These are phyloP conservation scores for Penicillium crustosum DNA, from an alignment of 2,329 filamentous ascomycete species.

Conservation along the genomic window DNA sequence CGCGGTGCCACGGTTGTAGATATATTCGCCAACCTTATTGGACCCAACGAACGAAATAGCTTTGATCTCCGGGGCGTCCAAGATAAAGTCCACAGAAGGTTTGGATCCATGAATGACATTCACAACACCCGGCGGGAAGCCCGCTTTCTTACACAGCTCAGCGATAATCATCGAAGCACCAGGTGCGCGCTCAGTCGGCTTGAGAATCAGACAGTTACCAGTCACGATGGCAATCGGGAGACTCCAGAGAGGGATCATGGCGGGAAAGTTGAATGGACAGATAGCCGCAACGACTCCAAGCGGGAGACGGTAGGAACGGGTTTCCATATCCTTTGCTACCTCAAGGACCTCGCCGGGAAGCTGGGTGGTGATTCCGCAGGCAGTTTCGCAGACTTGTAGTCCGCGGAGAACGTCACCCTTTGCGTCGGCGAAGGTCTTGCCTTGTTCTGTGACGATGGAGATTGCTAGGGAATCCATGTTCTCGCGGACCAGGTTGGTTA, in stretches of 20 bases:
- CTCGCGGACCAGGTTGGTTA: conserved; percentile 58
- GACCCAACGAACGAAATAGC: conserved; percentile 65
- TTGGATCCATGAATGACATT: conserved; percentile 40
- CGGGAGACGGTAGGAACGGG: conserved; percentile 61
- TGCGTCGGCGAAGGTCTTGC: conserved; percentile 64
- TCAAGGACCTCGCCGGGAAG: conserved; percentile 62
- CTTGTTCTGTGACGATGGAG: conserved; percentile 63
- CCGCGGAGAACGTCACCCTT: conserved; percentile 63
- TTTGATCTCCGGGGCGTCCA: conserved; percentile 65
- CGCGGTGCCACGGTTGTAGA: conserved; percentile 60
- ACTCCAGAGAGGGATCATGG: conserved; percentile 7
- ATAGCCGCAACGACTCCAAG: conserved; percentile 62
- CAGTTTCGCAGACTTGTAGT: conserved; percentile 63
- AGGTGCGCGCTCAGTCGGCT: conserved; percentile 61
- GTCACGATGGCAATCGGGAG: conserved; percentile 28
- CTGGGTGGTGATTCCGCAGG: conserved; percentile 63
- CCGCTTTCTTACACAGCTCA: conserved; percentile 58
- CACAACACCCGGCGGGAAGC: conserved; percentile 32
- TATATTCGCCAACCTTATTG: conserved; percentile 66
- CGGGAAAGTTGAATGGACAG: conserved; percentile 63
- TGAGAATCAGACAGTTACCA: conserved; percentile 58
- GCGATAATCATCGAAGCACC: conserved; percentile 61
- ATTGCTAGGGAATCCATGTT: conserved; percentile 63
- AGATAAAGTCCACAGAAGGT: conserved; percentile 61
- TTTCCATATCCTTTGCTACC: conserved; percentile 66